phyloP scores from a whole-genome alignment of 2,329 filamentous ascomycete genomes.

The Coniochaeta ligniaria region DNA sequence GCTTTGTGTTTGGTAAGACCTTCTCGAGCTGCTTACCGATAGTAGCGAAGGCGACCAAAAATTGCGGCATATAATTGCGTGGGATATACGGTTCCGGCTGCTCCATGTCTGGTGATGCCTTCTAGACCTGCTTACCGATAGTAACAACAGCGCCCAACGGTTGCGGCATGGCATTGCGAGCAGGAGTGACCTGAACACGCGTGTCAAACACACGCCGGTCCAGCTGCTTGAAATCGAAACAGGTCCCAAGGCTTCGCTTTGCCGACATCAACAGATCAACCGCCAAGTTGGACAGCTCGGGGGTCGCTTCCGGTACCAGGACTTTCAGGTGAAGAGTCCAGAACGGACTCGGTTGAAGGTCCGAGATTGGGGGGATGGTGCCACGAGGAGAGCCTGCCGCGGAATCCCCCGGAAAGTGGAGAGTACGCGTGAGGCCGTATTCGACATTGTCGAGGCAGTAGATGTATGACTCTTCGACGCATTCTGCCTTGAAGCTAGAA shows the following conservation, averaged over 20 bases:
- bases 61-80: no score
- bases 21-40: no score
- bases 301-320: constrained; percentile 49
- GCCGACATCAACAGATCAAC: constrained; percentile 42
- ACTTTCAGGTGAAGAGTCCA: constrained; percentile 51
- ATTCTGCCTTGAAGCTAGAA: constrained; percentile 43
- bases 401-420: constrained; percentile 25
- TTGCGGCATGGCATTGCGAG: neutral
- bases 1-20: no score
- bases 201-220: constrained; percentile 49
- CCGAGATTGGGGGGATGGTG: constrained; percentile 30
- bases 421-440: constrained; percentile 42
- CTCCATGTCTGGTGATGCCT: neutral
- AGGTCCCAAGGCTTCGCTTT: constrained; percentile 39
- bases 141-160: neutral
- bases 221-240: constrained; percentile 43
- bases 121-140: neutral
- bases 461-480: constrained; percentile 44
- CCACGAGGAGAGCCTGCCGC: constrained; percentile 14
- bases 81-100: neutral
- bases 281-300: constrained; percentile 48
- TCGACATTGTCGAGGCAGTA: constrained; percentile 49
- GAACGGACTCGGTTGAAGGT: constrained; percentile 37
- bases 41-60: no score
- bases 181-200: constrained; percentile 14